Conservation (phyloP, 1,284 basidiomycete genomes). For the Sporisorium exsertum region DNA sequence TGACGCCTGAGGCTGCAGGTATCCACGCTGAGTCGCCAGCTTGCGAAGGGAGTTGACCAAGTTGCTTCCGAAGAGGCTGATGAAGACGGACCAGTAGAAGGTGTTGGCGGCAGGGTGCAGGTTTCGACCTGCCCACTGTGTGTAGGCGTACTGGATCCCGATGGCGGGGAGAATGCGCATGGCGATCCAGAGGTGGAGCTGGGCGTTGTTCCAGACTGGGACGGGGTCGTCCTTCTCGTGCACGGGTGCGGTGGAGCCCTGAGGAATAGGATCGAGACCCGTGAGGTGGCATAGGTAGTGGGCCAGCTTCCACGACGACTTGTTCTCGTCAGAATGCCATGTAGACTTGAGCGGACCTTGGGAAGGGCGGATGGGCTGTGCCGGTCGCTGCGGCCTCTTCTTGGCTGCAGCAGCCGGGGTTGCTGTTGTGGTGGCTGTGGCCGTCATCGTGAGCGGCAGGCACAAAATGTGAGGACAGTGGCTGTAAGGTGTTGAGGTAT, state of each 20-base stretch:
- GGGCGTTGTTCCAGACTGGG: slow-evolving; percentile 46
- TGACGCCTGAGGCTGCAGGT: slow-evolving; percentile 47
- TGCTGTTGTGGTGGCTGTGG: slow-evolving; percentile 20
- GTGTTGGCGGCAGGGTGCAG: slow-evolving; percentile 51
- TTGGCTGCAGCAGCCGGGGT: slow-evolving; percentile 5
- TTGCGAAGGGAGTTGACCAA: slow-evolving; percentile 33
- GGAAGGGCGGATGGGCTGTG: slow-evolving; percentile 39
- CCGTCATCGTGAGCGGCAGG: slow-evolving; percentile 18
- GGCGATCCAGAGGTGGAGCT: slow-evolving; percentile 51
- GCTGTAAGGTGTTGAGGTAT: neutral
- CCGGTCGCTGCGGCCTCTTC: slow-evolving; percentile 22
- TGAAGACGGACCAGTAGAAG: slow-evolving; percentile 38
- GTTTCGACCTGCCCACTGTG: slow-evolving; percentile 42
- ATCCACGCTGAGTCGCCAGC: slow-evolving; percentile 48
- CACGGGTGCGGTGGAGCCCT: slow-evolving; percentile 23
- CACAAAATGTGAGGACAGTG: neutral
- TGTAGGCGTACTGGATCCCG: slow-evolving; percentile 50
- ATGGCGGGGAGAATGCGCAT: slow-evolving; percentile 49
- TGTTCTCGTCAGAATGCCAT: slow-evolving; percentile 34
- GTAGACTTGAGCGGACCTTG: slow-evolving; percentile 47
- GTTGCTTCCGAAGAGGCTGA: slow-evolving; percentile 40
- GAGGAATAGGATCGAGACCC: slow-evolving; percentile 36
- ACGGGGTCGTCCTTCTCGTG: slow-evolving; percentile 45
- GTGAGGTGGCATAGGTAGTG: slow-evolving; percentile 34
- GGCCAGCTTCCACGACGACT: slow-evolving; percentile 15